Conservation (phyloP, 2,329 filamentous ascomycete species). For the Cytospora leucostoma region DNA sequence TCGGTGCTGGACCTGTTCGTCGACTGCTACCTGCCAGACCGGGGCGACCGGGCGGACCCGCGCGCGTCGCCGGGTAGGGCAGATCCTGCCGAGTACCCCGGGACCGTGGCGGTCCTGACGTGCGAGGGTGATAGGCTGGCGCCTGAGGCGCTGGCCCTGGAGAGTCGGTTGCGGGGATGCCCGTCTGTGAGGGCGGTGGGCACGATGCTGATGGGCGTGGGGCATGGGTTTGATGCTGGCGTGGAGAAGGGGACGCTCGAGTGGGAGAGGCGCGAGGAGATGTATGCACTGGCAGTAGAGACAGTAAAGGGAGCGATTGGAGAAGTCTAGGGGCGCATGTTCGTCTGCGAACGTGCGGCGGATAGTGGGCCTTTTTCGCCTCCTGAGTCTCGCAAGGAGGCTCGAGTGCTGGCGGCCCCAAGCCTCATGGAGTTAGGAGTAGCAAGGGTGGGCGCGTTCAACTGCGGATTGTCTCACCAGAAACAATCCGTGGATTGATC, state of each 20-base stretch:
- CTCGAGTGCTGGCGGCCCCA: too few relatives aligned
- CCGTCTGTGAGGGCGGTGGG: conserved; percentile 1
- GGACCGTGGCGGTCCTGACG: conserved; percentile 9
- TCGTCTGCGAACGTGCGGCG: too few relatives aligned
- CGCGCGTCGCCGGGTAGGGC: conserved; percentile 13
- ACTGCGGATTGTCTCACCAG: too few relatives aligned
- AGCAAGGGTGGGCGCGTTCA: too few relatives aligned
- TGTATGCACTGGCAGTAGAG: conserved; percentile 8
- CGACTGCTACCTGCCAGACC: conserved; percentile 12
- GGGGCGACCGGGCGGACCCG: not conserved
- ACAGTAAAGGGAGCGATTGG: not conserved
- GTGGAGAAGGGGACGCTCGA: conserved; percentile 5
- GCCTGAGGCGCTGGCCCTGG: conserved; percentile 6
- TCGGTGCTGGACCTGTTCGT: not conserved
- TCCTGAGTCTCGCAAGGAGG: too few relatives aligned
- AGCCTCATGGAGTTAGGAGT: too few relatives aligned
- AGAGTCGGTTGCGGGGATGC: not conserved
- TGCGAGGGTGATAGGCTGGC: conserved; percentile 16
- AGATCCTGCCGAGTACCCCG: not conserved
- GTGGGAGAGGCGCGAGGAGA: conserved; percentile 13
- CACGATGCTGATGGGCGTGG: conserved; percentile 13
- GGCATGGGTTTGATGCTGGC: conserved; percentile 14
- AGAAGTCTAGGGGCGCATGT: too few relatives aligned
- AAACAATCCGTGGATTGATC: too few relatives aligned
- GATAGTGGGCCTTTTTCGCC: too few relatives aligned